Conservation (phyloP, 768 basidiomycete species). For the Lepiota venenata region DNA sequence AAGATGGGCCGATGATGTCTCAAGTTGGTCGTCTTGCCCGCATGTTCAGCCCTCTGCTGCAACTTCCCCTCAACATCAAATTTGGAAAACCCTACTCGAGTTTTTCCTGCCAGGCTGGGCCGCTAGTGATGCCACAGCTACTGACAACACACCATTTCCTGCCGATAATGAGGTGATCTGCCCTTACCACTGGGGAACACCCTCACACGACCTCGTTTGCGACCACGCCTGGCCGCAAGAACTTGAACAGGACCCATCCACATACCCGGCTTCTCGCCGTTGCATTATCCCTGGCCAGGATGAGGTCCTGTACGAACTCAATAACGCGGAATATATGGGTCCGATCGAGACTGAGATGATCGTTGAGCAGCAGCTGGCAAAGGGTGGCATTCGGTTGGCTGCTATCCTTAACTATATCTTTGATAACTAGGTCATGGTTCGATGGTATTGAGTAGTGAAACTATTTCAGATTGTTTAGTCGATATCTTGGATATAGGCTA, state of each 20-base stretch:
- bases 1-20: conserved; percentile 1
- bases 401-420: conserved; percentile 12
- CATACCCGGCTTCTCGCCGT: too few species aligned
- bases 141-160: background rate
- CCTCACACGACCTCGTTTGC: conserved; percentile 78
- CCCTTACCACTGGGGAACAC: conserved; percentile 52
- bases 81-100: background rate
- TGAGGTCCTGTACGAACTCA: background rate
- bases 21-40: conserved; percentile 4
- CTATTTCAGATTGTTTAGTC: too few species aligned
- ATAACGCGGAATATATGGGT: conserved; percentile 3
- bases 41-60: background rate
- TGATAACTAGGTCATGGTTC: background rate
- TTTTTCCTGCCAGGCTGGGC: background rate
- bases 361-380: conserved; percentile 7
- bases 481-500: too few species aligned
- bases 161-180: background rate
- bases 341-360: conserved; percentile 3
- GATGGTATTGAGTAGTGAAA: too few species aligned
- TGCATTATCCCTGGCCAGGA: background rate
- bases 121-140: background rate
- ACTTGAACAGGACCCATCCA: background rate
- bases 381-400: conserved; percentile 10
- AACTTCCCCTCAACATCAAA: background rate
- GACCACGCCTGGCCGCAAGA: conserved; percentile 74